phyloP scores from a whole-genome alignment of 805 yeast species.

The Candida cerambycidarum region DNA sequence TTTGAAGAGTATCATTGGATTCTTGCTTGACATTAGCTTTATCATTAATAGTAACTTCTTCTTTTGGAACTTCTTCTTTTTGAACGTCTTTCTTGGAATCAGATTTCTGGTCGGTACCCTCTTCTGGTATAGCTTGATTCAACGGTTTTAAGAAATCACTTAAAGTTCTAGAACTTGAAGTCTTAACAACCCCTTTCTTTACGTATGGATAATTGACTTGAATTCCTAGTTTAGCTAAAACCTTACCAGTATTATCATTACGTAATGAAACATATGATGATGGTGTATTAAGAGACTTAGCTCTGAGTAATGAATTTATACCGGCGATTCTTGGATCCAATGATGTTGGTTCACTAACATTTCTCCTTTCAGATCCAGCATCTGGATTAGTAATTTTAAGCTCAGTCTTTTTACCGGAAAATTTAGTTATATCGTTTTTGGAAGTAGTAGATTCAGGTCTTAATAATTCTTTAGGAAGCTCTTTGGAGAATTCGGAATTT shows the following conservation, averaged over 20 bases:
- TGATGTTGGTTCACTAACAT: constrained; percentile 32
- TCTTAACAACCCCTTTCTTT: constrained; percentile 23
- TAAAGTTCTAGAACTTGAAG: constrained; percentile 38
- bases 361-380: constrained; percentile 10
- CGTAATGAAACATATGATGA: constrained; percentile 22
- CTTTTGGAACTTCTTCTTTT: background rate
- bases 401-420: background rate
- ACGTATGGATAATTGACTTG: constrained; percentile 18
- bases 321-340: constrained; percentile 38
- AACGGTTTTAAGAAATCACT: constrained; percentile 19
- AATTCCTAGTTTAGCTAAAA: constrained; percentile 39
- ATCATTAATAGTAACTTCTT: background rate
- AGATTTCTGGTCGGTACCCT: background rate
- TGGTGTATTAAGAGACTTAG: constrained; percentile 34
- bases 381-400: background rate
- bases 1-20: background rate
- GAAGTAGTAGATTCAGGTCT: background rate
- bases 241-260: constrained; percentile 30
- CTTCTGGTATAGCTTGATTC: constrained; percentile 6
- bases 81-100: constrained; percentile 4
- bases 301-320: constrained; percentile 29
- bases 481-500: constrained; percentile 6
- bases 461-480: too few species aligned
- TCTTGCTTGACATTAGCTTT: background rate
- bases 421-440: background rate